Evolutionary conservation across 352 stramenopile genomes (phyloP), one percentile per base, ranked within the genome.

Genomic region (Globisporangium okanoganense): DNA sequence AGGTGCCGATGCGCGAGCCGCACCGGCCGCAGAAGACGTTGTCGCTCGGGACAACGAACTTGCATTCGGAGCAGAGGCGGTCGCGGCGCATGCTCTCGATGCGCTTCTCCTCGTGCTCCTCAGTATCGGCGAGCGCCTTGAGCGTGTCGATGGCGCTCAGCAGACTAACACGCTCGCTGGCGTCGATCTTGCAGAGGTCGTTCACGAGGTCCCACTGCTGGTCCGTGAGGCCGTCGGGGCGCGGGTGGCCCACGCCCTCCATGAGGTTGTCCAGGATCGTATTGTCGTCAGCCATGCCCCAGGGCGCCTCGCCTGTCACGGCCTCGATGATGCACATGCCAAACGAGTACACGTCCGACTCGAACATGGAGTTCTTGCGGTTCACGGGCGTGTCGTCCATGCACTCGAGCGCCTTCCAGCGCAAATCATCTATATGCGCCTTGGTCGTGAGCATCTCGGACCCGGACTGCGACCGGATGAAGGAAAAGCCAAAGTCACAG

Each of bases 251-350:
- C n/a, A 22, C n/a, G 16, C 62, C 62, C 22, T 64, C 38, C 14
- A 64, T 35, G 5, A 68, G 38, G 31, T 59, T 54, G 16, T 72
- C 67, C n/a, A 78, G 35, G 25, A 78, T 70, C 8, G 57, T 61
- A 27, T 76, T 65, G 8, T 72, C 68, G 22, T 68, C 68, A 0
- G 67, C 60, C 22, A 70, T n/a, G 2, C 55, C 64, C 49, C 71
- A 83, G 18, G 75, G 75, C 41, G 55, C 49, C 22, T 77, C 63
- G 14, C 64, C 60, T 5, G 56, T 77, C 52, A 79, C 66, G 0
- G 72, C 72, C 40, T 83, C 75, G 20, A 73, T 60, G 25, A 81
- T 73, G 40, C 72, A 80, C 70, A 81, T 77, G 20, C 72, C 75
- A 24, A 83, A 72, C 4, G 67, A 60, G 50, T 72, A 83, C 7